Evolutionary conservation across 352 stramenopile genomes (phyloP).

Genomic region (Globisporangium carolinianum): DNA sequence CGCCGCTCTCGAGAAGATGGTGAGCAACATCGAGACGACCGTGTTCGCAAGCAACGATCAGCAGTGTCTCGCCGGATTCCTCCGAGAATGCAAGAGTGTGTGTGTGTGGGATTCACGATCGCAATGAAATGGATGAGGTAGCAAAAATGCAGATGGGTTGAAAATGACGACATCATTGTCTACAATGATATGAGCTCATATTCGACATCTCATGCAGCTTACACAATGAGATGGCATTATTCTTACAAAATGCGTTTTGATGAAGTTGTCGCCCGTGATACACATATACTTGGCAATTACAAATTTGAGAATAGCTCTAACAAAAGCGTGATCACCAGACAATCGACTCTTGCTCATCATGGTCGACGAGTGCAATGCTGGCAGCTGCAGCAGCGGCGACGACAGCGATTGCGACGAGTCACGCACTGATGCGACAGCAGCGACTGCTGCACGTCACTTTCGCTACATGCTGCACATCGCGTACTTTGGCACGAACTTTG

Average conservation of each 20-base stretch:
- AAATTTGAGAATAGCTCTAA: too few relatives aligned
- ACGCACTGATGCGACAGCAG: not conserved
- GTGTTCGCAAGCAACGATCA: not conserved
- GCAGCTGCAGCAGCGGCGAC: not conserved
- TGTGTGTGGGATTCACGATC: too few relatives aligned
- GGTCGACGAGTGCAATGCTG: too few relatives aligned
- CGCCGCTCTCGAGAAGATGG: not conserved
- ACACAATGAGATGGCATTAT: too few relatives aligned
- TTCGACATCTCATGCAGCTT: too few relatives aligned
- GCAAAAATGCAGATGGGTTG: not conserved
- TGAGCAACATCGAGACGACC: not conserved
- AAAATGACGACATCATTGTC: not conserved
- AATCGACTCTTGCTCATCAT: too few relatives aligned
- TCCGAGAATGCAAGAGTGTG: too few relatives aligned
- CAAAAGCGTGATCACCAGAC: too few relatives aligned
- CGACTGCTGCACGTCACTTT: slow-evolving; percentile 13
- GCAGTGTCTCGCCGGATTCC: not conserved
- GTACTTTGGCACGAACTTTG: slow-evolving; percentile 68
- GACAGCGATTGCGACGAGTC: not conserved
- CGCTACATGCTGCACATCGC: slow-evolving; percentile 70
- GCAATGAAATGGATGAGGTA: too few relatives aligned
- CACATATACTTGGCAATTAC: too few relatives aligned
- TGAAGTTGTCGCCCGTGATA: too few relatives aligned
- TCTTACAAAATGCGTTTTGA: too few relatives aligned
- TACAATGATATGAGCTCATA: not conserved